Evolutionary conservation across 2,329 filamentous ascomycete species (phyloP), one percentile per base, ranked within the genome.

Genomic region (Colletotrichum sp.): DNA sequence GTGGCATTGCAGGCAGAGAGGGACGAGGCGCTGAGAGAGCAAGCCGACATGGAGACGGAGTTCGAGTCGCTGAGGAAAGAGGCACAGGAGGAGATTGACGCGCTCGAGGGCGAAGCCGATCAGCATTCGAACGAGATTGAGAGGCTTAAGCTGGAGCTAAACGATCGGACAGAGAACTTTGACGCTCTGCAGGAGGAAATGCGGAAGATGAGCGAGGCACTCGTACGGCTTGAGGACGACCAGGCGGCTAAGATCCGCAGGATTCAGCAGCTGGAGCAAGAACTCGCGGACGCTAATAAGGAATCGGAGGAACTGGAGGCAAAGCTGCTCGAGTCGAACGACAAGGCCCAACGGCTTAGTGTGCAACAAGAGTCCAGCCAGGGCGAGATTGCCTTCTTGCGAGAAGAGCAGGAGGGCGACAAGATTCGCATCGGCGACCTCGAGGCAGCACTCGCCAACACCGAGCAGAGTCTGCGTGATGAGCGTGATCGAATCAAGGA

Each of bases 381-480:
- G 80, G 94, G 94, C 75, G 97, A 99, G 84, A 98, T 99, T 85
- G 93, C 95, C 2, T 99, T 99, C 89, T 85, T 99, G 67, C 93
- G 97, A 3, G 97, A 99, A 83, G 97, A 99, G 87, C 97, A 99
- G 84, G 97, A 99, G 85, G 92, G 92, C 21, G 97, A 99, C 88
- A 99, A 99, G 89, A 98, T 99, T 83, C 96, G 96, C 85, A 99
- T 99, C 81, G 95, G 96, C 49, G 96, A 99, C 81, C 89, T 99
- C 9, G 96, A 99, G 82, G 95, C 95, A 10, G 92, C 93, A 16
- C 87, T 98, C 49, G 94, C 95, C 80, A 94, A 92, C 72, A 91
- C 93, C n/a, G 94, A 98, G 83, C 92, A 95, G 81, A 92, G 88
- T 65, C 87, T 98, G n/a, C 92, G 94, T 72, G 96, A 97, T 68